Evolutionary conservation across 106 monocot species (phyloP).

Genomic region (Dendrobium huoshanense): DNA sequence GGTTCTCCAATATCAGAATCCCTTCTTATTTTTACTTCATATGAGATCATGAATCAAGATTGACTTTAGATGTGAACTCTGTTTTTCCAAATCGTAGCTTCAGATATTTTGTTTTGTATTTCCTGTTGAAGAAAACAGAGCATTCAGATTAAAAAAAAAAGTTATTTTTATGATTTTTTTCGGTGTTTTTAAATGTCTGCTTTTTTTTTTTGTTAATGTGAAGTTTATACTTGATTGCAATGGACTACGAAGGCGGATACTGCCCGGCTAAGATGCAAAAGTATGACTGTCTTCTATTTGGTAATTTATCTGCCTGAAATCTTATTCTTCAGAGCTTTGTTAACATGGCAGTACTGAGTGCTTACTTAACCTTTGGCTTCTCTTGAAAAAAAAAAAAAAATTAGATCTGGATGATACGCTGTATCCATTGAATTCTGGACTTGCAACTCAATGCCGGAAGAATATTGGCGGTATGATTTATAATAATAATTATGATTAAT

Average conservation of each 20-base stretch:
- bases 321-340: background rate
- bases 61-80: no score
- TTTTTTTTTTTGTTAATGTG: background rate
- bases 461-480: constrained; percentile 70
- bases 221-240: constrained; percentile 11
- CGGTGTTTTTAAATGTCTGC: no score
- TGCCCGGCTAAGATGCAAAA: constrained; percentile 18
- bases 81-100: no score
- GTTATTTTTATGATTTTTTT: no score
- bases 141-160: no score
- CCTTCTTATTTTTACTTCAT: no score
- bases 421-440: constrained; percentile 70
- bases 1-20: no score
- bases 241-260: constrained; percentile 50
- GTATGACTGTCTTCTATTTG: constrained; percentile 81
- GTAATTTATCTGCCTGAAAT: constrained; percentile 23
- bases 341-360: background rate
- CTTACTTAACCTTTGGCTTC: background rate
- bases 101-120: no score
- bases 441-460: constrained; percentile 45
- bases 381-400: no score
- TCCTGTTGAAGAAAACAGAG: no score
- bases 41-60: no score
- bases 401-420: constrained; percentile 90
- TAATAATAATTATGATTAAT: background rate